A percentile compares a stretch with the other conserved stretches of the same genome.
Evolutionary conservation across 83 land plant species (phyloP).

Genomic region (Diphasiastrum complanatum): DNA sequence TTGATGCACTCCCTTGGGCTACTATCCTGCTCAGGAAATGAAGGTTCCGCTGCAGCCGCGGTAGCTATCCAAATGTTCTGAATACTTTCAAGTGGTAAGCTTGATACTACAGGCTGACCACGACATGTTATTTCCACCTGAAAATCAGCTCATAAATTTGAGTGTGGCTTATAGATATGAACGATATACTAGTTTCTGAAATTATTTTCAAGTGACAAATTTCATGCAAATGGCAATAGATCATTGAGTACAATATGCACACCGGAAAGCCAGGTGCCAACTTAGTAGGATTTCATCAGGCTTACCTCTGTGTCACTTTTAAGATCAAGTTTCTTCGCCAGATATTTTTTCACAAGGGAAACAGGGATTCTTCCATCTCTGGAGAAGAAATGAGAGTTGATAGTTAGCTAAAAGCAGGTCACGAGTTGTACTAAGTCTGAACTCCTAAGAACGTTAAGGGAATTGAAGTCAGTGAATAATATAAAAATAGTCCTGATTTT

Average conservation of each 20-base stretch:
- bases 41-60: too few species aligned
- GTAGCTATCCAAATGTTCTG: constrained; percentile 58
- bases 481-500: too few species aligned
- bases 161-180: too few species aligned
- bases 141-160: not conserved
- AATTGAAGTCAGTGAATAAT: too few species aligned
- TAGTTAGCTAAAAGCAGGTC: not conserved
- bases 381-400: constrained; percentile 22
- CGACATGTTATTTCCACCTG: constrained; percentile 73
- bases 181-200: too few species aligned
- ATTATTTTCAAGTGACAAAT: too few species aligned
- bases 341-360: constrained; percentile 70
- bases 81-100: constrained; percentile 45
- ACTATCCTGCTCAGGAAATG: too few species aligned
- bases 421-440: not conserved
- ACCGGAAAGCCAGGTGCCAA: not conserved
- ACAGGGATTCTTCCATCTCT: constrained; percentile 85
- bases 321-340: constrained; percentile 63
- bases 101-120: constrained; percentile 64
- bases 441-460: too few species aligned
- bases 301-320: constrained; percentile 68
- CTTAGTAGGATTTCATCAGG: not conserved
- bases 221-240: too few species aligned
- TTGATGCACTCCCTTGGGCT: too few species aligned
- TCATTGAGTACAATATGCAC: too few species aligned